A percentile compares a stretch with the other conserved stretches of the same genome.
These are phyloP conservation scores for Oryza meridionalis DNA, from an alignment of 176 grass and related monocot species.

Conservation along the genomic window DNA sequence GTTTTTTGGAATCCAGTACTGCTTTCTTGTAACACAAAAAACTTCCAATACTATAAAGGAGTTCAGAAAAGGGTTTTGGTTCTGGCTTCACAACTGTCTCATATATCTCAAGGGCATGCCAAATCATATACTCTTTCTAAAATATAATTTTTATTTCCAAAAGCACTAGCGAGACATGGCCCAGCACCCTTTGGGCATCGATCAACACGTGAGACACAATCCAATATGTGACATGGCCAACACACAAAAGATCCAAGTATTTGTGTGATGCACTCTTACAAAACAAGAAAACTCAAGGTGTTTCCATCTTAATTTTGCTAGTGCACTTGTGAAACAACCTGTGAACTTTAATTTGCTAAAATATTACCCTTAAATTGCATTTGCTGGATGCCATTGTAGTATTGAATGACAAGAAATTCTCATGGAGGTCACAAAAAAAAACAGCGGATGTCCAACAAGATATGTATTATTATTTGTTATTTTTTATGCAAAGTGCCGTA, in stretches of 20 bases:
- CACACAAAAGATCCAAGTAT: not conserved
- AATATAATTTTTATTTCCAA: not conserved
- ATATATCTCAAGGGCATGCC: slow-evolving; percentile 22
- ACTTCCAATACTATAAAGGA: no score
- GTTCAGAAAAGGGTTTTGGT: no score
- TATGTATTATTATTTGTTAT: slow-evolving; percentile 8
- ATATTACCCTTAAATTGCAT: no score
- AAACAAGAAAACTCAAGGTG: not conserved
- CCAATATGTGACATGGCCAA: not conserved
- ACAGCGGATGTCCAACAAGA: not conserved
- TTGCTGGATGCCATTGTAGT: not conserved
- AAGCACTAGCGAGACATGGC: not conserved
- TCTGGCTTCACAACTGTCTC: no score
- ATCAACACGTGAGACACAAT: no score
- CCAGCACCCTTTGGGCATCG: no score
- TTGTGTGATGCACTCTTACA: not conserved
- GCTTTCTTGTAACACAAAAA: no score
- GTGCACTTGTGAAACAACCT: slow-evolving; percentile 7
- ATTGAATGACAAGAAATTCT: not conserved
- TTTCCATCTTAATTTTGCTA: not conserved
- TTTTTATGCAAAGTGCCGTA: not conserved
- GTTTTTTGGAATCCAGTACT: not conserved
- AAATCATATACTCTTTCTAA: not conserved
- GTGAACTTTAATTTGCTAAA: not conserved
- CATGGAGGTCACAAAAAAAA: not conserved